Evolutionary conservation across 129 eudicot genomes (phyloP).

Genomic region (Logfia minima): DNA sequence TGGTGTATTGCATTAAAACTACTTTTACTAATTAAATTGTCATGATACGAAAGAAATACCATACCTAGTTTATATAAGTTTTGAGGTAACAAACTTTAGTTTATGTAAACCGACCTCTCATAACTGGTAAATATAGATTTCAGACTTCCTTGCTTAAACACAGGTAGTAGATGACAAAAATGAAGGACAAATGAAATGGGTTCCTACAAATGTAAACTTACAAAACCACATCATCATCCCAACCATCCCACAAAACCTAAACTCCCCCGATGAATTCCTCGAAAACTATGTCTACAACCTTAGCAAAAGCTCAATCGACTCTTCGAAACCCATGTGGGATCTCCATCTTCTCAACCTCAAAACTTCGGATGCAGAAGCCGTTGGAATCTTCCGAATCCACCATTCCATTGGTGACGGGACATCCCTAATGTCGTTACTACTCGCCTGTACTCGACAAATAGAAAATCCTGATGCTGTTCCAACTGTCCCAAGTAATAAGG

Average conservation of each 20-base stretch:
- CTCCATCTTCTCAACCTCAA: slow-evolving; percentile 53
- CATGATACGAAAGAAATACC: too few relatives aligned
- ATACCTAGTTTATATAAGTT: too few relatives aligned
- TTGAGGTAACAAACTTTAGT: too few relatives aligned
- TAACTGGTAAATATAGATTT: background rate
- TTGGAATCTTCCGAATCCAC: slow-evolving; percentile 45
- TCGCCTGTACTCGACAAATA: slow-evolving; percentile 54
- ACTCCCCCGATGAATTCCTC: slow-evolving; percentile 40
- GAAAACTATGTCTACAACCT: slow-evolving; percentile 50
- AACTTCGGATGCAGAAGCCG: slow-evolving; percentile 38
- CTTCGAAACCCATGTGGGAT: slow-evolving; percentile 58
- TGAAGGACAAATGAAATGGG: slow-evolving; percentile 43
- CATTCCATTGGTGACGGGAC: slow-evolving; percentile 65
- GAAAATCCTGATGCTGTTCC: slow-evolving; percentile 44
- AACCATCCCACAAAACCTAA: slow-evolving; percentile 24
- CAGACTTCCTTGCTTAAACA: background rate
- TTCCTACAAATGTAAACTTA: slow-evolving; percentile 43
- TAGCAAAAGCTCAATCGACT: slow-evolving; percentile 38
- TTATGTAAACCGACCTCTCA: too few relatives aligned
- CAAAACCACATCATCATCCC: slow-evolving; percentile 48
- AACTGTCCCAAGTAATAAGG: slow-evolving; percentile 36
- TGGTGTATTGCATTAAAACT: too few relatives aligned
- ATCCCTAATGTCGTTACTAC: slow-evolving; percentile 47
- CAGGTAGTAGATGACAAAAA: slow-evolving; percentile 46
- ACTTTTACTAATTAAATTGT: too few relatives aligned